Conservation (phyloP, 768 basidiomycete species). For the Agaricus sinodeliciosus region DNA sequence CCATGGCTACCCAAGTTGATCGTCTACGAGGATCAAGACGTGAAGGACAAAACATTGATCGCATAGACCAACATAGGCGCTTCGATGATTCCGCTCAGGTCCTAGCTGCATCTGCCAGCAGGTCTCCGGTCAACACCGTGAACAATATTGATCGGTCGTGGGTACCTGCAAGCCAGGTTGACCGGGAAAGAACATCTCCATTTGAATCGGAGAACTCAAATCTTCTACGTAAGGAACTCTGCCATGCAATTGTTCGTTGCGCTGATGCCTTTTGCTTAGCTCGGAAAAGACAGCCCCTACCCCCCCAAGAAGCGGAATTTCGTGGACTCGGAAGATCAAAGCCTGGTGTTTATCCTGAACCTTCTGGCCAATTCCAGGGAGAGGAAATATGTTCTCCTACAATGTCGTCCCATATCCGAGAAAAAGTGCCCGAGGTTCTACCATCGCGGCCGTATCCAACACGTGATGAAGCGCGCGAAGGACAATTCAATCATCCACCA, state of each 20-base stretch:
- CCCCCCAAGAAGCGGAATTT: constrained; percentile 7
- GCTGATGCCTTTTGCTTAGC: background rate
- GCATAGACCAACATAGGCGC: background rate
- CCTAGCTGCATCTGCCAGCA: background rate
- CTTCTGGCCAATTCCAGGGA: background rate
- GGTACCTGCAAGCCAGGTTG: background rate
- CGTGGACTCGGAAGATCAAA: background rate
- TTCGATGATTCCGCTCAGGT: background rate
- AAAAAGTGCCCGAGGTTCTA: background rate
- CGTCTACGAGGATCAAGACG: background rate
- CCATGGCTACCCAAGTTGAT: background rate
- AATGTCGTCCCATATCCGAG: background rate
- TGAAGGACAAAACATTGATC: background rate
- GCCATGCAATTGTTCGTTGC: no score
- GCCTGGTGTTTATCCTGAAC: background rate
- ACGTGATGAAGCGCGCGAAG: constrained; percentile 2
- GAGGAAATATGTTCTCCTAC: background rate
- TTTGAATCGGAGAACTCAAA: background rate
- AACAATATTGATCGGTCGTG: background rate
- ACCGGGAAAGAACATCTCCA: background rate
- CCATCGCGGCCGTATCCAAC: background rate
- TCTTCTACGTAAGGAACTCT: background rate
- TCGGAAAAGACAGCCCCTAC: constrained; percentile 5
- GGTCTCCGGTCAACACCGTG: background rate
- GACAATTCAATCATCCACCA: background rate